Conservation (phyloP, 208 protist genomes). For the Borovskyia barvae region DNA sequence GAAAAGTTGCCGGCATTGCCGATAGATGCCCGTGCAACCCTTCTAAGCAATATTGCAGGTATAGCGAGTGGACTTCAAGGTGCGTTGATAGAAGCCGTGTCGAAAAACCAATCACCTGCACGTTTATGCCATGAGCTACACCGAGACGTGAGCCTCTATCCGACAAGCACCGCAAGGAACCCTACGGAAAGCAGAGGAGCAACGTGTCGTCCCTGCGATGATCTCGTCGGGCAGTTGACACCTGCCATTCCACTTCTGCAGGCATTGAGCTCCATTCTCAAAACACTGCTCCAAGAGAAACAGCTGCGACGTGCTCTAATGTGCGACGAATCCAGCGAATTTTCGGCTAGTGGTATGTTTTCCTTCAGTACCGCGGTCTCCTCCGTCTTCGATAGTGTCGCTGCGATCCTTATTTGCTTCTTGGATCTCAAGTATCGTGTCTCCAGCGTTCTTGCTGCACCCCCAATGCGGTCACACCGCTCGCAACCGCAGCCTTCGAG, state of each 20-base stretch:
- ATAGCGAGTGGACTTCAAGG: slow-evolving; percentile 1
- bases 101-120: too few species aligned
- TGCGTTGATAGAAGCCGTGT: neutral
- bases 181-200: too few species aligned
- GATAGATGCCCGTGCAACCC: neutral
- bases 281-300: neutral
- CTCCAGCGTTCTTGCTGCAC: too few species aligned
- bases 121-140: too few species aligned
- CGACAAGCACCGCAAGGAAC: too few species aligned
- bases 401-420: neutral
- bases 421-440: slow-evolving; percentile 4
- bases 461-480: too few species aligned
- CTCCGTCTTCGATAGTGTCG: neutral
- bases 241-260: slow-evolving; percentile 10
- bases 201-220: slow-evolving; percentile 15
- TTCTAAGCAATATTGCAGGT: slow-evolving; percentile 8
- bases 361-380: too few species aligned
- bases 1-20: neutral
- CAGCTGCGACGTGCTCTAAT: too few species aligned
- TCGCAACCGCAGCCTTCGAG: too few species aligned
- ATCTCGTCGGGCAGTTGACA: slow-evolving; percentile 3
- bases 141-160: too few species aligned
- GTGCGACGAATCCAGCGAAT: too few species aligned
- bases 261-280: neutral
- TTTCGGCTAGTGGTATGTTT: too few species aligned